Evolutionary conservation across 495 filamentous ascomycete species (phyloP).

Genomic region (Mycothermus thermophilus): DNA sequence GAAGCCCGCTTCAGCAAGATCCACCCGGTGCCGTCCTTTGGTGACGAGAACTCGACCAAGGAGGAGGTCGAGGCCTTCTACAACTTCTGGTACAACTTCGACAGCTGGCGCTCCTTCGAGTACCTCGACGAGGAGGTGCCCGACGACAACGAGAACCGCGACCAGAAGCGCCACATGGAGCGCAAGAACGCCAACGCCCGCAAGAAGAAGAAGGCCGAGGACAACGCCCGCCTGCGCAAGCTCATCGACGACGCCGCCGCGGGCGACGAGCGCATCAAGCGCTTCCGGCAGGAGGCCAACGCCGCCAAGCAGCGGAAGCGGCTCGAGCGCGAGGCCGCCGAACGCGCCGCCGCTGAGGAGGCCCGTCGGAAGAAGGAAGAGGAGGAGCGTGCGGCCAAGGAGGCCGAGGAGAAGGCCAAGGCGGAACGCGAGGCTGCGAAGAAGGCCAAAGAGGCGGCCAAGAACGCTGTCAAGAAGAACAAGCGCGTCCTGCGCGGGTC

Average conservation of each 20-base stretch:
- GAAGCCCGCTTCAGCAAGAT: conserved; percentile 85
- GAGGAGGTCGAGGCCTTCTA: conserved; percentile 91
- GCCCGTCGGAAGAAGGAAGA: conserved; percentile 64
- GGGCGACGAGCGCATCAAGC: conserved; percentile 89
- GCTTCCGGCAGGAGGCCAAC: conserved; percentile 79
- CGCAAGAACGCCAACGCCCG: conserved; percentile 95
- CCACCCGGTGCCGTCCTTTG: conserved; percentile 73
- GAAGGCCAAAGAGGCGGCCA: conserved; percentile 95
- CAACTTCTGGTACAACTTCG: conserved; percentile 99
- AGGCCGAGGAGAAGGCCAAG: conserved; percentile 94
- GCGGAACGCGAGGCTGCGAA: conserved; percentile 77
- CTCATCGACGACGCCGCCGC: conserved; percentile 73
- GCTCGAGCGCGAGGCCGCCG: conserved; percentile 79
- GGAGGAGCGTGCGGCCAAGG: conserved; percentile 81
- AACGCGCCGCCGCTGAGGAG: conserved; percentile 68
- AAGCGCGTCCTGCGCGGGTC: conserved; percentile 82
- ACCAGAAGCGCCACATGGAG: conserved; percentile 96
- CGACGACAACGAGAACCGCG: conserved; percentile 95
- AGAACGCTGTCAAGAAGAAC: conserved; percentile 99
- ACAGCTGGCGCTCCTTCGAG: conserved; percentile 94
- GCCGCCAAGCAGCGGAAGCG: conserved; percentile 90
- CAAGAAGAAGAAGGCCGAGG: conserved; percentile 98
- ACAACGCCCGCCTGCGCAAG: conserved; percentile 75
- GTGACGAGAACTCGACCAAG: conserved; percentile 71
- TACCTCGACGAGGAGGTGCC: conserved; percentile 98